Base-by-base conservation (phyloP, 805 yeast species). In the Hanseniaspora osmophila region DNA sequence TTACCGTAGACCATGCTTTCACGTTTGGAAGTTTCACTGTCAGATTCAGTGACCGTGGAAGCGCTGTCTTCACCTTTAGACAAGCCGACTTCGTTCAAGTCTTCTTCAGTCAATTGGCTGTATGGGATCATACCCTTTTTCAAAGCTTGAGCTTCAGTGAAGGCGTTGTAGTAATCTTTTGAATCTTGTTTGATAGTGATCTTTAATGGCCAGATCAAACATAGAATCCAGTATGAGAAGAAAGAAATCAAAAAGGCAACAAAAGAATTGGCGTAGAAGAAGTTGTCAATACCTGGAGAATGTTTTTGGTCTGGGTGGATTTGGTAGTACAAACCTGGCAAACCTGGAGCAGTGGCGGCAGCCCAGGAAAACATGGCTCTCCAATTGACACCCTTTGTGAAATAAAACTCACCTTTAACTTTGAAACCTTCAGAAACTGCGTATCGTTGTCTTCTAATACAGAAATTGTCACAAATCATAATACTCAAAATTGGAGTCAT, bases 291-390 rank as follows among this genome's bases (percentile, higher is more conserved):
- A n/a, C 76, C 76, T 3, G 41, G 50, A 33, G 22, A 19, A n/a
- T 42, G 39, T 40, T 52, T 48, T 30, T 57, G 51, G 16, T 49
- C 39, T 47, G 62, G 58, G 43, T 56, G 64, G 40, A 58, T 60
- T 53, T 51, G 62, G 67, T 53, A 64, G 51, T 60, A 65, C 51
- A 56, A 62, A 33, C 78, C 78, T 2, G 78, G 78, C 22, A 74
- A 47, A 17, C 74, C 74, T 15, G 75, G 77, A 10, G 68, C 64
- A 54, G 66, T 60, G 30, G 70, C 69, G 5, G 58, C 49, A 4
- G 56, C 47, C 58, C 61, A 57, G 18, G 61, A 59, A 49, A 55
- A 45, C 39, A 65, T 49, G 46, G 67, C 60, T 56, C 68, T 58
- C 60, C 60, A 63, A 46, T 69, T 68, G 41, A 64, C 41, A 33